Conservation (phyloP, 768 basidiomycete genomes). For the Tylopilus cervinicoccineus region DNA sequence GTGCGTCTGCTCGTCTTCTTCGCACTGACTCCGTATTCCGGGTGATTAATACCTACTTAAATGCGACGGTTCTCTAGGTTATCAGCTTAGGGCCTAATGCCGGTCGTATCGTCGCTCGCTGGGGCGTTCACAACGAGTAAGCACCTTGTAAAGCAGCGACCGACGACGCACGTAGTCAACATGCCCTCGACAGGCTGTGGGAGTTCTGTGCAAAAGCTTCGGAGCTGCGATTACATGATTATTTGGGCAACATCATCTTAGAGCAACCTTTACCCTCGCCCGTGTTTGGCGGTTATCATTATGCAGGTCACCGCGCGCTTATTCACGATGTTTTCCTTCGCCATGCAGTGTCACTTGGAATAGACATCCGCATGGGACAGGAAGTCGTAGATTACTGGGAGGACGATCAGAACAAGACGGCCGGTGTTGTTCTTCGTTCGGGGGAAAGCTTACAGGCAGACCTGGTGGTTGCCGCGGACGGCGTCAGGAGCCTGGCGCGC, state of each 20-base stretch:
- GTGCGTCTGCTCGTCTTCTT: background rate
- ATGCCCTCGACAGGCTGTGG: constrained; percentile 15
- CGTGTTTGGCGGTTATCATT: constrained; percentile 16
- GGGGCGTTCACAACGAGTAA: constrained; percentile 27
- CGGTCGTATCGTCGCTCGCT: constrained; percentile 26
- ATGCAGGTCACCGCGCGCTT: constrained; percentile 22
- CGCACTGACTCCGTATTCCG: background rate
- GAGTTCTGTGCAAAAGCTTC: constrained; percentile 11
- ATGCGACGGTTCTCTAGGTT: constrained; percentile 2
- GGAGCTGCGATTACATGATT: constrained; percentile 15
- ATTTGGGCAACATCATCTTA: constrained; percentile 19
- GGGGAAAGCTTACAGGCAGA: constrained; percentile 19
- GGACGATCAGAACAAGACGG: background rate
- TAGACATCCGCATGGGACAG: constrained; percentile 21
- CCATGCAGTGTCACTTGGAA: constrained; percentile 21
- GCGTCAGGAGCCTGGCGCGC: constrained; percentile 21
- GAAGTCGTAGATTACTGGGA: constrained; percentile 24
- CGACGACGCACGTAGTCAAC: background rate
- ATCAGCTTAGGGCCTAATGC: constrained; percentile 24
- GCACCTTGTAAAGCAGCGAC: background rate
- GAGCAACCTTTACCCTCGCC: constrained; percentile 13
- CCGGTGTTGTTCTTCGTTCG: constrained; percentile 15
- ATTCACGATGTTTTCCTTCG: constrained; percentile 21
- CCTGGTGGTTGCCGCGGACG: constrained; percentile 29
- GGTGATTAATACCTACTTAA: background rate